phyloP scores from a whole-genome alignment of 2,329 filamentous ascomycete species.

The Fusarium sp. region DNA sequence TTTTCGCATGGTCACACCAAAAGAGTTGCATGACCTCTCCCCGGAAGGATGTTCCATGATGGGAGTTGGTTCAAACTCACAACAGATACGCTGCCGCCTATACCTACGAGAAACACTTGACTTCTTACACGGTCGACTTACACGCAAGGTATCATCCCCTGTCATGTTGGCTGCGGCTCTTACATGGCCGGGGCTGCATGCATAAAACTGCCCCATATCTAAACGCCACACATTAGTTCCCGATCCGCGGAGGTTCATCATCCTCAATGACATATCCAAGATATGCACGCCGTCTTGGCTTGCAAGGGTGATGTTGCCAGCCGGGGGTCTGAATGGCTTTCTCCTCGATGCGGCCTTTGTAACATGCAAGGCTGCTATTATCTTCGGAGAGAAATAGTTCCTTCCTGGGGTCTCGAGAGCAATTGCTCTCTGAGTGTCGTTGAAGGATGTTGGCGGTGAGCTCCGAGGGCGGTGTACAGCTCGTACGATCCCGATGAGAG shows the following conservation, averaged over 20 bases:
- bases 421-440: neutral
- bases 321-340: too few relatives aligned
- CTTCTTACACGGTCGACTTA: neutral
- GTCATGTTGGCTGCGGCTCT: neutral
- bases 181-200: neutral
- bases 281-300: conserved; percentile 6
- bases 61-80: neutral
- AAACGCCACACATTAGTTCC: neutral
- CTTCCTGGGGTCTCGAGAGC: neutral
- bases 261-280: neutral
- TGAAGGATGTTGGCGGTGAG: neutral
- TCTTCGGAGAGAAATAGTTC: neutral
- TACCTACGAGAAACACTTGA: neutral
- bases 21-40: neutral
- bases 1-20: neutral
- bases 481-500: neutral
- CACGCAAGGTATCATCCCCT: neutral
- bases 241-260: neutral
- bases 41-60: neutral
- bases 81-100: neutral
- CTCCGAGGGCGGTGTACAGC: neutral
- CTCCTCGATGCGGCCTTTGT: neutral
- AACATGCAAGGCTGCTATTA: neutral
- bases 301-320: neutral
- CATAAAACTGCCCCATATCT: conserved; percentile 1